A percentile compares a stretch with the other conserved stretches of the same genome.
These are phyloP conservation scores for Ailanthus altissimus DNA, from an alignment of 345 rosid species.

Conservation along the genomic window DNA sequence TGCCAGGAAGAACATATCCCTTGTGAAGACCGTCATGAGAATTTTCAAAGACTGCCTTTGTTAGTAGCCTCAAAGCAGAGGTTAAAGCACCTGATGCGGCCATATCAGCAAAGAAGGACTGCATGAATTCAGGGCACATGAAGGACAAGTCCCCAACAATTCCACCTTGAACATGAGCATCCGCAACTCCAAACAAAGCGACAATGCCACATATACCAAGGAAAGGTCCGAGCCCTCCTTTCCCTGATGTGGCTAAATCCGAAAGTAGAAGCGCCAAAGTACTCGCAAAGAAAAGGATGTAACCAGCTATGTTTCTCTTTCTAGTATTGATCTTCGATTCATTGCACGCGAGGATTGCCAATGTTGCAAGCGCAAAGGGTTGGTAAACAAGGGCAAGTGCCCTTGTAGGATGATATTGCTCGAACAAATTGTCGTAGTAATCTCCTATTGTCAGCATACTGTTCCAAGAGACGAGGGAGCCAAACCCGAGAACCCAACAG, in stretches of 20 bases:
- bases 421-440: conserved; percentile 67
- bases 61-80: conserved; percentile 70
- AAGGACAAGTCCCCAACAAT: conserved; percentile 85
- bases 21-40: conserved; percentile 66
- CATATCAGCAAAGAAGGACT: conserved; percentile 87
- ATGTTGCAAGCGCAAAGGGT: conserved; percentile 70
- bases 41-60: conserved; percentile 76
- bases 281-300: conserved; percentile 54
- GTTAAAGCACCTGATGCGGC: conserved; percentile 89
- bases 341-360: conserved; percentile 56
- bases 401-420: conserved; percentile 91
- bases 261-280: conserved; percentile 66
- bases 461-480: conserved; percentile 80
- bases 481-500: conserved; percentile 83
- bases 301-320: conserved; percentile 63
- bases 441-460: conserved; percentile 83
- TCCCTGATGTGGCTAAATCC: conserved; percentile 70
- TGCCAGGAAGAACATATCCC: conserved; percentile 76
- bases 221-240: conserved; percentile 67
- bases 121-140: conserved; percentile 84
- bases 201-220: conserved; percentile 59
- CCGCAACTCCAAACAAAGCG: conserved; percentile 69
- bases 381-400: conserved; percentile 80
- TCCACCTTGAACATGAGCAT: conserved; percentile 89
- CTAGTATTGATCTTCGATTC: conserved; percentile 77